Evolutionary conservation across 805 yeast species (phyloP).

Genomic region (Yarrowia divulgata): DNA sequence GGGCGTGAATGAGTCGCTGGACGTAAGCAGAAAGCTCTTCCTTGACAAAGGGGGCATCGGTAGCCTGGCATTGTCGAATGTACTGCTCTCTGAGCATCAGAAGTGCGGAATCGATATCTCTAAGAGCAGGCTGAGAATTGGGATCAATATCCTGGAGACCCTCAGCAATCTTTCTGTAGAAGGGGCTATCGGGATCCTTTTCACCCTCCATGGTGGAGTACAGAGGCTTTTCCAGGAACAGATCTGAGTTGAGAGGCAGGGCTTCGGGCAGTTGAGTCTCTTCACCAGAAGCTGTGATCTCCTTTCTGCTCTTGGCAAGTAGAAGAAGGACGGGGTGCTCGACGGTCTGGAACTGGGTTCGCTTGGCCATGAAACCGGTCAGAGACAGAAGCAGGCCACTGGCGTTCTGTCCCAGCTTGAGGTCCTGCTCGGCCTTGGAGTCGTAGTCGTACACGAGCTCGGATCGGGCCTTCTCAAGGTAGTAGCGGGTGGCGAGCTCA

Average conservation of each 20-base stretch:
- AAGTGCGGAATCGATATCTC: slow-evolving; percentile 75
- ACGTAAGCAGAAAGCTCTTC: slow-evolving; percentile 85
- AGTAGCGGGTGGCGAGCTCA: slow-evolving; percentile 57
- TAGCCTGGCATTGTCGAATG: slow-evolving; percentile 73
- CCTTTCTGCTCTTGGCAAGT: slow-evolving; percentile 62
- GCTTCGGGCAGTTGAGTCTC: slow-evolving; percentile 42
- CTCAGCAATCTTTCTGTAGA: slow-evolving; percentile 51
- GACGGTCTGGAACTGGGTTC: slow-evolving; percentile 80
- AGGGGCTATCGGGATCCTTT: slow-evolving; percentile 15
- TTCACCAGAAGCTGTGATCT: slow-evolving; percentile 36
- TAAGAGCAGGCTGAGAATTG: slow-evolving; percentile 76
- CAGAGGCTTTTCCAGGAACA: slow-evolving; percentile 75
- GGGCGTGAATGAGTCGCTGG: slow-evolving; percentile 68
- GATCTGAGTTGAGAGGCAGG: slow-evolving; percentile 73
- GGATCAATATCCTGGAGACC: slow-evolving; percentile 64
- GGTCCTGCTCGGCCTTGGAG: slow-evolving; percentile 43
- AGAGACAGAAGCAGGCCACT: slow-evolving; percentile 67
- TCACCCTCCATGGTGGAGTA: slow-evolving; percentile 53
- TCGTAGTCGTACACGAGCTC: slow-evolving; percentile 49
- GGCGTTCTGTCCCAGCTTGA: slow-evolving; percentile 54
- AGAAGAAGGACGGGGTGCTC: slow-evolving; percentile 78
- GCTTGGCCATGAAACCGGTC: slow-evolving; percentile 87
- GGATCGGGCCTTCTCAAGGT: slow-evolving; percentile 71
- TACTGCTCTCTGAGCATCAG: slow-evolving; percentile 71
- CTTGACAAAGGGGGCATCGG: slow-evolving; percentile 71